Percentiles rank a stretch among this genome's conserved stretches.
phyloP scores from a whole-genome alignment of 2,329 filamentous ascomycete species.

The Cordyceps cateniannulata region DNA sequence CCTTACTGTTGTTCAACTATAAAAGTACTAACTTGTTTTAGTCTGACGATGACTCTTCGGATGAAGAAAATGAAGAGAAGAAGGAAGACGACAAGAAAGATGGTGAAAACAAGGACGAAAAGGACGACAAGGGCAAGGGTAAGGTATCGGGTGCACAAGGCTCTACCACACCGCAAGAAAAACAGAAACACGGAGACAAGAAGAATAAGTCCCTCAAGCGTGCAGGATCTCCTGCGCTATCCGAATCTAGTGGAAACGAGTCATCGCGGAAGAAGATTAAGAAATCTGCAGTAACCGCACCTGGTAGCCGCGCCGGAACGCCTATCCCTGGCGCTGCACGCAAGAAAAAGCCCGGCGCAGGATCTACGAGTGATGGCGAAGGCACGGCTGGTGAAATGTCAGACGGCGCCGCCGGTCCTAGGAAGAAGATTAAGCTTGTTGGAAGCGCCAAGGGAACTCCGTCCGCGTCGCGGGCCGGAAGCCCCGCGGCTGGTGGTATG shows the following conservation, averaged over 20 bases:
- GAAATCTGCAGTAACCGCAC: constrained; percentile 47
- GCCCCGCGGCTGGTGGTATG: constrained; percentile 41
- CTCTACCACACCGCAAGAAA: constrained; percentile 48
- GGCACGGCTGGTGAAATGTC: constrained; percentile 63
- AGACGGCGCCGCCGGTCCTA: constrained; percentile 38
- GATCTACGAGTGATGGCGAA: constrained; percentile 66
- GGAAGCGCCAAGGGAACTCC: constrained; percentile 45
- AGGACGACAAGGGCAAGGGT: constrained; percentile 48
- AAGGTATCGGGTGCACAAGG: constrained; percentile 62
- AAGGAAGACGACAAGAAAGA: constrained; percentile 44
- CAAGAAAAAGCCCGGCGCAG: constrained; percentile 40
- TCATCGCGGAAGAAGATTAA: constrained; percentile 73
- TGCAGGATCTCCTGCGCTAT: constrained; percentile 77
- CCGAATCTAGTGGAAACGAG: constrained; percentile 88
- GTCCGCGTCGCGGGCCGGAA: constrained; percentile 54
- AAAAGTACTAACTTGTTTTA: neutral
- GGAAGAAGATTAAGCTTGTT: constrained; percentile 52
- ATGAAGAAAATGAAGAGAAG: constrained; percentile 25
- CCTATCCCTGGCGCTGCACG: constrained; percentile 41
- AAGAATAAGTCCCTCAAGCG: constrained; percentile 67
- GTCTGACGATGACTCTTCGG: constrained; percentile 25
- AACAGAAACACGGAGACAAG: constrained; percentile 40
- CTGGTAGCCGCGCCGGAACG: constrained; percentile 49
- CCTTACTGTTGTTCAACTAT: neutral
- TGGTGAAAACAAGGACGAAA: constrained; percentile 51